Evolutionary conservation across 108 stramenopile species (phyloP), one percentile per base, ranked within the genome.

Genomic region (Stephanodiscus triporus): DNA sequence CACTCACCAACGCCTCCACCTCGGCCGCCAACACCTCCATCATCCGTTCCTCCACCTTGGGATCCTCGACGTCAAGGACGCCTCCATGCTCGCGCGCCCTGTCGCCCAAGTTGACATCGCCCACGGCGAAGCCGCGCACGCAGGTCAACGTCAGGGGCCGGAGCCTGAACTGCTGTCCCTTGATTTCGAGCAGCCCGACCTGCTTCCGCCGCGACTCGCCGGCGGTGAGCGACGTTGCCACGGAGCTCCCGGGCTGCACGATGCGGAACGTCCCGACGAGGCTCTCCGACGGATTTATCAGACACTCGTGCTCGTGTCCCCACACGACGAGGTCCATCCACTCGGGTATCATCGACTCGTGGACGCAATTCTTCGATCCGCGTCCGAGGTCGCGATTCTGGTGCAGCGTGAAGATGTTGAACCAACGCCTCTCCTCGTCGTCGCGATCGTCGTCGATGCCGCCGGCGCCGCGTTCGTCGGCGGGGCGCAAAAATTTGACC

Each of bases 291-390:
- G 95, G 89, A 23, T 88, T 86, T 57, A 97, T 90, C 57, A 77
- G 73, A 80, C 94, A 96, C 74, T 98, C 97, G 80, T 99, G 99
- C 86, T 98, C 99, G 73, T 99, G 97, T 5, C 95, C 95, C 93
- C 92, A 98, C 29, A 96, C 81, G 37, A 85, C 96, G 36, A 98
- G 80, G 74, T 98, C 97, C 85, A 98, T 97, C 97, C 98, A 99
- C 68, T 96, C 96, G 0, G 99, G 99, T 14, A 99, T 98, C 97
- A 98, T 97, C 59, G 83, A 76, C 77, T 98, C 98, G 65, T 97
- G 96, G 38, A 98, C 85, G 71, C 97, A 98, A 56, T 96, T 97
- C 80, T 99, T 99, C 54, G 76, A 74, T 9, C 99, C 98, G 17
- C 99, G 73, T 32, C 97, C 97, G 38, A 84, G 59, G 75, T 98